Base-by-base conservation (phyloP, 2,329 filamentous ascomycete genomes). In the Colletotrichum ledebouriae region DNA sequence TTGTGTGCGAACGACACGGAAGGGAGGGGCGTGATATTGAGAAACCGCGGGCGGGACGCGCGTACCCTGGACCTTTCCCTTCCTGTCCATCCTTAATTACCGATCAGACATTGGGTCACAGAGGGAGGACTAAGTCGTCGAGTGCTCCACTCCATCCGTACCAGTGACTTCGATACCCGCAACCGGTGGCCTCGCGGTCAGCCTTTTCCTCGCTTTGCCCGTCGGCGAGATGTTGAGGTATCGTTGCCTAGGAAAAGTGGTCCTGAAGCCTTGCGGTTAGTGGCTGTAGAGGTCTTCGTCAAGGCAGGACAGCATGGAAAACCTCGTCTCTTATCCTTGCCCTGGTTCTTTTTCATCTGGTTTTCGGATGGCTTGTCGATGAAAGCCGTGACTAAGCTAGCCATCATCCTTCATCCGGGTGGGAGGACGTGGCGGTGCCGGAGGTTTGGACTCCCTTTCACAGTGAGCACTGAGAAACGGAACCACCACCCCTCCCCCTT, bases 31-130 rank as follows among this genome's bases (percentile, higher is more conserved):
- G 52, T 37, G 33, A 10, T 47, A 41, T 29, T 53, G 46, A 49
- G 41, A 65, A 68, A 33, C 22, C 55, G 44, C 44, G 34, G 46
- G 49, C 61, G 56, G 56, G 67, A 67, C 67, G 67, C 67, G 67
- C 67, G 67, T 70, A 67, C 67, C 57, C 57, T 70, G 53, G 62
- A 33, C 39, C 61, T 17, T 49, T 59, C 44, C 56, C 42, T 58
- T 52, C 52, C 47, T 63, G 58, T 52, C 62, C 58, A 70, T 63
- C 63, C 63, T 57, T 59, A 17, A 17, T 17, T 17, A 17, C 52
- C 64, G 67, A 72, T 72, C 72, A 72, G 70, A 71, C 71, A 55
- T 37, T 15, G 20, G 59, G 41, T 15, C 47, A 50, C 3, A 33
- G 47, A 25, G 29, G n/a, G 47, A 25, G 47, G 22, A 12, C 17